Evolutionary conservation across 139 green algal species (phyloP), one percentile per base, ranked within the genome.

Genomic region (Picochlorum sp.): DNA sequence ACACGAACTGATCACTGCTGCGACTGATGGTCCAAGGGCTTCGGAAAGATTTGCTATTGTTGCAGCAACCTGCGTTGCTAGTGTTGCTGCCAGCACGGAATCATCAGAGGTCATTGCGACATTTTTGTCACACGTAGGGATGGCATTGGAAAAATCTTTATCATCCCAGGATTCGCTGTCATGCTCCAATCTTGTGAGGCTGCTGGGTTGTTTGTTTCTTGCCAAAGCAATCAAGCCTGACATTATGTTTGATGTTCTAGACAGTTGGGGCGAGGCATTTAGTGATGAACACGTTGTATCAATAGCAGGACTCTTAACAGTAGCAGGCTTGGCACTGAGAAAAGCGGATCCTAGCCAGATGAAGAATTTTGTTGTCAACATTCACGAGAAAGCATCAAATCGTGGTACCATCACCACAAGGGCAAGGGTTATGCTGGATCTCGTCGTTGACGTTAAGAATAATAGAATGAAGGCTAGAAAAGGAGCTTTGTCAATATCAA

Each of bases 391-490:
- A 1, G 84, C 75, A 14, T 85, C 75, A 2, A 24, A 79, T 59
- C 64, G 63, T 24, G 45, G 59, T 4, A 41, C 16, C 4, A 66
- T 95, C 45, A 86, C 50, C 58, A 79, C 70, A 47, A 76, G 84
- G 6, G 86, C 80, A 1, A 55, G 82, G 61, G 65, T 88, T 56
- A 82, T 92, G 86, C 70, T 92, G 30, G 79, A 86, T 44, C 67
- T 92, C 44, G 83, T 93, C 13, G 65, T 94, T 47, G 88, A 95
- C 68, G 83, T 94, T 38, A 95, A 95, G 67, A 94, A 95, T 75
- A 94, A 94, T 76, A 68, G 66, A 57, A 72, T 64, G 55, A 57
- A 31, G 52, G 3, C 38, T 9, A 20, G 34, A 23, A 7, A 50
- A 51, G 15, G 38, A 28, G 54, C 57, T 52, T 21, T 54, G 7